Evolutionary conservation across 192 early-diverging fungal species (phyloP), one percentile per base, ranked within the genome.

Genomic region (Coemansia sp.): DNA sequence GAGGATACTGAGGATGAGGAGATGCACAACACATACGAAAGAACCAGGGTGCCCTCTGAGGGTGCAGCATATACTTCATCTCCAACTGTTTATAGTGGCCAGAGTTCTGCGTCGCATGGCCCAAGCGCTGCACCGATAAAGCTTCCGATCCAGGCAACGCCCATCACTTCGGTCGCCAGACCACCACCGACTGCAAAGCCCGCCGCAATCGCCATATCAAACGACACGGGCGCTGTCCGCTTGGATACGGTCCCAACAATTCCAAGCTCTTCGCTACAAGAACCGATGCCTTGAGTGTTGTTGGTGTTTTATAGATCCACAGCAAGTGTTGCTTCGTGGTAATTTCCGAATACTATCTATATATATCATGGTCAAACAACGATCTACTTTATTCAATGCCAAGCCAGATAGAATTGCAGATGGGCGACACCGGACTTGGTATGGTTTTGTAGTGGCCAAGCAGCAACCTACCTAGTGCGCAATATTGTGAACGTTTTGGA

Each of bases 111-210:
- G 17, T 33, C 25, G 32, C 61, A 59, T 31, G 32, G 55, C 0
- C 56, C 68, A 19, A 31, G 31, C 17, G 61, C 69, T 21, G 68
- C 68, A 3, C 32, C 64, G 3, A 31, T 67, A 22, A 51, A 6
- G 3, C 57, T 76, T 54, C 64, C 69, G 30, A 70, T 59, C 54
- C 39, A 27, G 3, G 25, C 32, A 5, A 55, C 54, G 8, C 23
- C 54, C 5, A 8, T 32, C 10, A 51, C 51, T 53, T 50, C 66
- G 8, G 57, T 51, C 11, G 52, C 73, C 30, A 51, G 54, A 51
- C 73, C 73, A 4, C 73, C 73, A 42, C 67, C 73, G 8, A 75
- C 67, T 10, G 73, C 73, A 22, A 75, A 75, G 63, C 73, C 73
- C 11, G 73, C 67, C 2, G 72, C 46, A 14, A 53, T 56, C 31